These are phyloP conservation scores for Dacryopinax spathularia DNA, from an alignment of 768 basidiomycete species.

Conservation along the genomic window DNA sequence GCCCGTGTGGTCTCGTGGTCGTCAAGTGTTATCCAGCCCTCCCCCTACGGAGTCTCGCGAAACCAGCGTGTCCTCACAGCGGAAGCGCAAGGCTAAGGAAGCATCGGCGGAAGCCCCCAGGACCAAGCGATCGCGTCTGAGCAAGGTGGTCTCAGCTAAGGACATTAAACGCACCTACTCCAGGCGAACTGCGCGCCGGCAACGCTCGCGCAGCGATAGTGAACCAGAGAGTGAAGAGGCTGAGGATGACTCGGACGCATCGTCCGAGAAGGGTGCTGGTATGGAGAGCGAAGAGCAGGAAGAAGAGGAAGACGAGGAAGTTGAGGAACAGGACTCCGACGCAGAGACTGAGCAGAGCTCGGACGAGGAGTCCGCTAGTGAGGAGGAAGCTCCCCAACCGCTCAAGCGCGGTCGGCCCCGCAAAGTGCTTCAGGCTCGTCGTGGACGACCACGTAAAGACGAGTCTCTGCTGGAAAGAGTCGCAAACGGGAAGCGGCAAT, in stretches of 20 bases:
- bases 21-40: background rate
- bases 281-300: conserved; percentile 7
- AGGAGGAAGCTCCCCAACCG: no score
- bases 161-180: background rate
- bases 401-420: no score
- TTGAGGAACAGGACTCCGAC: background rate
- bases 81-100: background rate
- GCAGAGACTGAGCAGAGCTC: background rate
- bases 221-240: conserved; percentile 5
- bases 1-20: background rate
- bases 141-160: background rate
- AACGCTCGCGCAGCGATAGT: conserved; percentile 2
- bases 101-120: background rate
- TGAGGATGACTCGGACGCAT: conserved; percentile 1
- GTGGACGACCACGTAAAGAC: no score
- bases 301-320: conserved; percentile 12
- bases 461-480: no score
- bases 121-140: conserved; percentile 5
- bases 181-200: background rate
- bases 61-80: background rate
- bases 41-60: background rate
- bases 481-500: no score
- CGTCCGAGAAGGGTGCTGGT: background rate
- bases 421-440: no score
- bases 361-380: background rate